phyloP scores from a whole-genome alignment of 805 yeast species.

The Phaffomyces antillensis region DNA sequence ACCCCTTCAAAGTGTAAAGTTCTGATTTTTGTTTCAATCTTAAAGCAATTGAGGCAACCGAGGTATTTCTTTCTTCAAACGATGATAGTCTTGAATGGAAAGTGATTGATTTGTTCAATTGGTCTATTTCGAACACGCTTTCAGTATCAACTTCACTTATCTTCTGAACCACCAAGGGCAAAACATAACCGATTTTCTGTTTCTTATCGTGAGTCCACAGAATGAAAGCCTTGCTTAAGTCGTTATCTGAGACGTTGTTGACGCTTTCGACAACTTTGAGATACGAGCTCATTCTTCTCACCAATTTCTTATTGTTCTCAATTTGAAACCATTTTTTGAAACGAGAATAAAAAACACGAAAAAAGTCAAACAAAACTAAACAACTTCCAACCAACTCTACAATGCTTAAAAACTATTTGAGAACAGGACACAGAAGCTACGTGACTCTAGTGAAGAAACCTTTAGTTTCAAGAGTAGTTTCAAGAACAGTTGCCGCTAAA shows the following conservation, averaged over 20 bases:
- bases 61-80: constrained; percentile 32
- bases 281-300: neutral
- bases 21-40: constrained; percentile 29
- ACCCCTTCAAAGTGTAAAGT: constrained; percentile 46
- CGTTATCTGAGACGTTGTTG: constrained; percentile 19
- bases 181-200: constrained; percentile 11
- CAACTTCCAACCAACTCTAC: neutral
- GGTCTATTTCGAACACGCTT: neutral
- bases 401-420: constrained; percentile 1
- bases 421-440: neutral
- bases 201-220: constrained; percentile 15
- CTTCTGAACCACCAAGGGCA: constrained; percentile 9
- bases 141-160: constrained; percentile 2
- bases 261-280: constrained; percentile 13
- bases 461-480: neutral
- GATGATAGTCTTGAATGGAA: constrained; percentile 29
- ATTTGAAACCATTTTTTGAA: neutral
- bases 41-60: constrained; percentile 37
- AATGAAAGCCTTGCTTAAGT: neutral
- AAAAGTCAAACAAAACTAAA: neutral
- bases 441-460: neutral
- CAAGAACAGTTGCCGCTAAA: constrained; percentile 1
- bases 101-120: constrained; percentile 16
- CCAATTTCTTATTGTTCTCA: neutral
- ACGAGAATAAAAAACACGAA: neutral